Evolutionary conservation across 768 basidiomycete genomes (phyloP), one percentile per base, ranked within the genome.

Genomic region (Austroboletus festivus): DNA sequence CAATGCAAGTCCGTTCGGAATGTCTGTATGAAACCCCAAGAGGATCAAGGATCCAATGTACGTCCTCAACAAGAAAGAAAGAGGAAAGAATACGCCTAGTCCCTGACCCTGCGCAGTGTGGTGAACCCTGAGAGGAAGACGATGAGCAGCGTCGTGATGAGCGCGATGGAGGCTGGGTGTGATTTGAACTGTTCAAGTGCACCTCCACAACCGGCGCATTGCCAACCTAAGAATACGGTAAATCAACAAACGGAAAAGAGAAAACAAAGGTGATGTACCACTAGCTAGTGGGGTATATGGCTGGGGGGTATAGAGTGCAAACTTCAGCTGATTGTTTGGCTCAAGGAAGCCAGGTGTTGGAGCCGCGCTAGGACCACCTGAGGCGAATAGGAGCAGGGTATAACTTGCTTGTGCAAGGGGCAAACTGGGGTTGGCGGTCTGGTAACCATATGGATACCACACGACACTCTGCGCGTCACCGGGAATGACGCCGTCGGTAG

Each of bases 391-490:
- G 10, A 73, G 71, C 7, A 86, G 63, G 20, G 80, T 81, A 63
- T 86, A 87, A 21, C 73, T 72, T 19, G 75, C 81, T 51, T 79
- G 77, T 2, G 76, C 81, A 38, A 86, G 76, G 5, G 82, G 83
- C n/a, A 74, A 63, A 30, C 69, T 71, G 1, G 77, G 76, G 30
- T 80, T 65, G 13, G 68, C 55, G 3, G 54, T 54, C 53, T 85
- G 77, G 67, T 80, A 83, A 43, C 71, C 72, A 57, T 73, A 86
- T 3, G 79, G 75, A 56, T 82, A 78, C 85, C 85, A 87, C 1
- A 74, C 70, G 13, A 79, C 69, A 44, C 65, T 66, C 38, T 78
- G 80, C 0, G 77, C 72, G 10, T 69, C 65, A 0, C 81, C 85
- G 0, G 76, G 63, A 12, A 84, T 71, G 51, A 76, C 64, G 23